Base-by-base conservation (phyloP, 768 basidiomycete species). In the Chalciporus sphaerocephalus region DNA sequence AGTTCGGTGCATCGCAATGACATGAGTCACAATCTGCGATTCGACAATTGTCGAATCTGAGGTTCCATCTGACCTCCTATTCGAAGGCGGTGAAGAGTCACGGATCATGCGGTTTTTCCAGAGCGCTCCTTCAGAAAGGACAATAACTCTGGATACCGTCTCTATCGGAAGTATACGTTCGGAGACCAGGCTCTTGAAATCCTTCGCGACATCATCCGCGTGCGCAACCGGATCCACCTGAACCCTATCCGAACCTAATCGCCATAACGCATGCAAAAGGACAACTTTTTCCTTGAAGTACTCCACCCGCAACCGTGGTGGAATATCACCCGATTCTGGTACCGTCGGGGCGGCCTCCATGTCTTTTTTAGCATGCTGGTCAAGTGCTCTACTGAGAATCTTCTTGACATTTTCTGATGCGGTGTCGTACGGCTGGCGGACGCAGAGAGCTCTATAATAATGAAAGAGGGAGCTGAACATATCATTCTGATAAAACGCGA, bases 391-490 rank as follows among this genome's bases (percentile, higher is more conserved):
- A 35, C 68, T 68, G 18, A 95, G 71, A 20, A 87, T 80, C 12
- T 75, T 83, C 22, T 78, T 78, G 49, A 98, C 69, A 60, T 98
- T 99, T 57, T 90, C 88, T 6, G 80, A 75, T 0, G 92, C 92
- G 0, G 90, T 87, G 41, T 89, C 84, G 66, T 93, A 99, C 0
- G 92, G 87, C 47, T 81, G 78, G 30, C 78, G 76, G 27, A 92
- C 89, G 57, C 92, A 94, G 11, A 98, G 73, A 2, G 95, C 89
- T 23, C 92, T 85, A 61, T 93, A 93, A 64, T 97, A 95, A 65
- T 92, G 86, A 41, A 87, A 76, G 8, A 91, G 70, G 23, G 89
- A 84, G 24, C 72, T 68, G 57, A 95, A 92, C n/a, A 78, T 72
- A 66, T 98, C 92, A 50, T 78, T 76, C 55, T 85, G 75, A 64